Evolutionary conservation across 2,329 filamentous ascomycete species (phyloP).

Genomic region (Graphiopsis chlorocephala): DNA sequence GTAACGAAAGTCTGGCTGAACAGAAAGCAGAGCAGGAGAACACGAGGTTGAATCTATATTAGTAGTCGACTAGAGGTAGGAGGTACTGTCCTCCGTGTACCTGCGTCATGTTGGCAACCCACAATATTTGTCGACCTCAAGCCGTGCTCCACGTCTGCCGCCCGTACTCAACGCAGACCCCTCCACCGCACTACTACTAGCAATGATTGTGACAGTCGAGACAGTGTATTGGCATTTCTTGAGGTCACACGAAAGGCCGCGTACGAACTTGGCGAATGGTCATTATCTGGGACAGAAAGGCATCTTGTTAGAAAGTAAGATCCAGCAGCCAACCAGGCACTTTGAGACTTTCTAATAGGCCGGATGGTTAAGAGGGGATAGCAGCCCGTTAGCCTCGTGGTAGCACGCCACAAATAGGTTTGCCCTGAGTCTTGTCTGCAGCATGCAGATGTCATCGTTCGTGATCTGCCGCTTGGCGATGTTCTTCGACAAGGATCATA

Average conservation of each 20-base stretch:
- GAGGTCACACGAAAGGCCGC: neutral
- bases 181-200: neutral
- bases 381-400: neutral
- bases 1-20: neutral
- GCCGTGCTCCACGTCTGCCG: neutral
- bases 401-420: neutral
- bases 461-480: slow-evolving; percentile 12
- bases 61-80: neutral
- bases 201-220: too few species aligned
- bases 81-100: too few species aligned
- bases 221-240: neutral
- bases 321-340: neutral
- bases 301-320: neutral
- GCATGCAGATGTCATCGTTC: slow-evolving; percentile 8
- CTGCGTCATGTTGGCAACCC: slow-evolving; percentile 8
- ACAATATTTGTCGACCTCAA: neutral
- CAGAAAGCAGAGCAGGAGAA: neutral
- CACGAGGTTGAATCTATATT: neutral
- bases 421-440: neutral
- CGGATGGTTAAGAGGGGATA: neutral
- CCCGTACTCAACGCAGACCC: neutral
- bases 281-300: neutral
- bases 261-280: neutral
- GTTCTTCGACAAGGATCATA: neutral
- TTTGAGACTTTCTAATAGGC: neutral